Evolutionary conservation across 176 grass and related monocot species (phyloP).

Genomic region (Hordeum marinum): DNA sequence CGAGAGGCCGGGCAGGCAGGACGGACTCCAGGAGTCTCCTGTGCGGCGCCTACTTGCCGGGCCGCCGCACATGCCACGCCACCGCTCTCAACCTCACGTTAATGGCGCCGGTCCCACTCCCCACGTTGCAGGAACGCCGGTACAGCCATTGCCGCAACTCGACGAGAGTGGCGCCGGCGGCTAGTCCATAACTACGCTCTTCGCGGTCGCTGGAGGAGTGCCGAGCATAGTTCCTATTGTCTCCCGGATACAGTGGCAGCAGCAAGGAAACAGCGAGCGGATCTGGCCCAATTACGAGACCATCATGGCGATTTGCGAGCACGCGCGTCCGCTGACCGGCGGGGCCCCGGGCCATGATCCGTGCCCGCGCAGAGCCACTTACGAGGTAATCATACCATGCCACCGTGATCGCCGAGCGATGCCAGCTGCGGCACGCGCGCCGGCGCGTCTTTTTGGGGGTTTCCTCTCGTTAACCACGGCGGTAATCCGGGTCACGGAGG

Average conservation of each 20-base stretch:
- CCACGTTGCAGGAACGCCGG: not conserved
- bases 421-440: not conserved
- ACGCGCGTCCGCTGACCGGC: not conserved
- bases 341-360: not conserved
- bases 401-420: not conserved
- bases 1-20: not conserved
- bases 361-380: not conserved
- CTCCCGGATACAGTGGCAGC: not conserved
- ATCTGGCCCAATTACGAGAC: slow-evolving; percentile 13
- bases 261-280: not conserved
- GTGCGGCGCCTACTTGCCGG: not conserved
- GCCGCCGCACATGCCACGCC: not conserved
- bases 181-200: slow-evolving; percentile 6
- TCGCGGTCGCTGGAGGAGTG: not conserved
- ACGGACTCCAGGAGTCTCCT: not conserved
- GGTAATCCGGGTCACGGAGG: not conserved
- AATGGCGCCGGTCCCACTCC: not conserved
- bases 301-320: slow-evolving; percentile 5
- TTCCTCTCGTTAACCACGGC: not conserved
- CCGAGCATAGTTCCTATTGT: slow-evolving; percentile 23
- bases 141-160: not conserved
- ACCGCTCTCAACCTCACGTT: not conserved
- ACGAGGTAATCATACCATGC: slow-evolving; percentile 43
- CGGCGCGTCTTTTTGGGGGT: not conserved
- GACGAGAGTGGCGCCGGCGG: not conserved